phyloP scores from a whole-genome alignment of 1,139 yeast genomes.

The Yamadazyma membranifaciens region DNA sequence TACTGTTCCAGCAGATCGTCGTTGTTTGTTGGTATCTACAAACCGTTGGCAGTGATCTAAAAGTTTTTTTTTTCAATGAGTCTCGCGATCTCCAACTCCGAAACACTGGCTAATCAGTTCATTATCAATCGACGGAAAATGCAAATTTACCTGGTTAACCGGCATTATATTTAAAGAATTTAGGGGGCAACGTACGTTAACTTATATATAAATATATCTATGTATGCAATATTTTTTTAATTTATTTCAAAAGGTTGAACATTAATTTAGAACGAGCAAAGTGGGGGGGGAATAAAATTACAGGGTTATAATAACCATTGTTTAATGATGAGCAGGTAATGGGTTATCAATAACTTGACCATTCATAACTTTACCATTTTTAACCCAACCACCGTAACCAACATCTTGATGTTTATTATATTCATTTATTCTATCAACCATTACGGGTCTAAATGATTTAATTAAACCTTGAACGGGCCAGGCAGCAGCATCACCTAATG shows the following conservation, averaged over 20 bases:
- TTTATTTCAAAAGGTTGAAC: not conserved
- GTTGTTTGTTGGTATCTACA: too few species aligned
- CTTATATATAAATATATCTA: slow-evolving; percentile 6
- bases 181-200: not conserved
- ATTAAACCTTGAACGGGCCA: slow-evolving; percentile 92
- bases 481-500: slow-evolving; percentile 89
- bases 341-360: slow-evolving; percentile 71
- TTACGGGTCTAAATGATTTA: slow-evolving; percentile 76
- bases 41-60: too few species aligned
- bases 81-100: too few species aligned
- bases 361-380: slow-evolving; percentile 56
- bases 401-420: slow-evolving; percentile 42
- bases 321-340: slow-evolving; percentile 41
- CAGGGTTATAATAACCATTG: not conserved
- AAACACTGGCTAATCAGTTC: too few species aligned
- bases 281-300: not conserved
- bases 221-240: slow-evolving; percentile 4
- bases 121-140: too few species aligned
- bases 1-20: too few species aligned
- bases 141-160: too few species aligned
- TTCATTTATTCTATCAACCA: slow-evolving; percentile 67
- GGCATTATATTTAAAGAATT: too few species aligned
- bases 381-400: slow-evolving; percentile 77
- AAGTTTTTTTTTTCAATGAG: too few species aligned
- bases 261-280: too few species aligned